Percentiles rank a stretch among this genome's conserved stretches.
These are phyloP conservation scores for Globisporangium abappressorium DNA, from an alignment of 352 stramenopile species.

Conservation along the genomic window DNA sequence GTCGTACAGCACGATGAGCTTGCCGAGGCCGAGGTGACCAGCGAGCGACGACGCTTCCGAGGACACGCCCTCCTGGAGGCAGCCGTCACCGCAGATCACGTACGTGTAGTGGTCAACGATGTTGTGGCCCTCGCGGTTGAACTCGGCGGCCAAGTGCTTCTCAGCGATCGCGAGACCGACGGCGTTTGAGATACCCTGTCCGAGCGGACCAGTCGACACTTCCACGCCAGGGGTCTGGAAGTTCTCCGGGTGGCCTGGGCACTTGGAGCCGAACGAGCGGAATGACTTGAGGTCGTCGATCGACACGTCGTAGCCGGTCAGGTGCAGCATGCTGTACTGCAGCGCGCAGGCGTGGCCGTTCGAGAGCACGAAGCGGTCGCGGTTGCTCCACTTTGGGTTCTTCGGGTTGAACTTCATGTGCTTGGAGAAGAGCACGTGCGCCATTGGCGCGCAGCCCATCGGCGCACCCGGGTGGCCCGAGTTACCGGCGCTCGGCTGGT, in stretches of 20 bases:
- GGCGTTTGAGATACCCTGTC: conserved; percentile 97
- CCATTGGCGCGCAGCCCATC: conserved; percentile 99
- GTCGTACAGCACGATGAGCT: conserved; percentile 99
- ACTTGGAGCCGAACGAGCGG: conserved; percentile 94
- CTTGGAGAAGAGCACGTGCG: conserved; percentile 95
- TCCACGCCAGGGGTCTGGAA: conserved; percentile 94
- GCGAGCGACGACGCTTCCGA: conserved; percentile 95
- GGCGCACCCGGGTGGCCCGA: conserved; percentile 97
- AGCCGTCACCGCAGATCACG: conserved; percentile 99
- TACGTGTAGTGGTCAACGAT: conserved; percentile 99
- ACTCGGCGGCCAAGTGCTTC: conserved; percentile 96
- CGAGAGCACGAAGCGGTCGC: conserved; percentile 98
- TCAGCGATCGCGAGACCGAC: conserved; percentile 98
- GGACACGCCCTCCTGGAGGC: conserved; percentile 97
- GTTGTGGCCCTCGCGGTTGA: conserved; percentile 95
- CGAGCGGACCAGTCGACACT: conserved; percentile 97
- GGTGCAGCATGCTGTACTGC: conserved; percentile 99
- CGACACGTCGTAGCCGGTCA: conserved; percentile 93
- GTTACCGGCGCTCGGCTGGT: conserved; percentile 97
- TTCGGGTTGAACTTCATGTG: conserved; percentile 87
- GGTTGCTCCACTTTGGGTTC: conserved; percentile 91
- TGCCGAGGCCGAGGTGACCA: conserved; percentile 96
- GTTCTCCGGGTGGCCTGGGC: conserved; percentile 98
- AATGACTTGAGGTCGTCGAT: conserved; percentile 98
- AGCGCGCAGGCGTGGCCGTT: conserved; percentile 99